Conservation (phyloP, 2,329 filamentous ascomycete genomes). For the Xylariaceae sp. region DNA sequence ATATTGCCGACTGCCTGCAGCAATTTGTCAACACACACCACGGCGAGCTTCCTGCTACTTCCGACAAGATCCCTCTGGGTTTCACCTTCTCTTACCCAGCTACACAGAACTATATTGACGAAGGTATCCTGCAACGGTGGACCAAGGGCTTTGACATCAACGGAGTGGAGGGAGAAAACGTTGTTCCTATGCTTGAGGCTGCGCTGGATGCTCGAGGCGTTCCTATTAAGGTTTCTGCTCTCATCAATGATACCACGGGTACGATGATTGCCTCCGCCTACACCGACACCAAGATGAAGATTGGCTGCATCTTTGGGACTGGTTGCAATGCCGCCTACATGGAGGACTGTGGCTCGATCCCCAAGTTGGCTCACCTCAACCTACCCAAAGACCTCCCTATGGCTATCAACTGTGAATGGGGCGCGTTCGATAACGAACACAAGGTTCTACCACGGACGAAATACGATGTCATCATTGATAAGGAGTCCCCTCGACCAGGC, state of each 20-base stretch:
- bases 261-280: slow-evolving; percentile 96
- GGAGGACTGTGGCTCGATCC: slow-evolving; percentile 85
- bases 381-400: slow-evolving; percentile 79
- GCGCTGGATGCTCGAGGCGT: slow-evolving; percentile 71
- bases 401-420: slow-evolving; percentile 97
- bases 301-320: slow-evolving; percentile 97
- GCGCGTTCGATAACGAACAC: slow-evolving; percentile 93
- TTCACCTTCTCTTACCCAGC: slow-evolving; percentile 97
- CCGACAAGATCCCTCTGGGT: slow-evolving; percentile 68
- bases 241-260: slow-evolving; percentile 97
- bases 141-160: slow-evolving; percentile 96
- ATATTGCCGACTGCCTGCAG: slow-evolving; percentile 86
- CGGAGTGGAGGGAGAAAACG: slow-evolving; percentile 85
- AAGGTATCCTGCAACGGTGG: slow-evolving; percentile 90
- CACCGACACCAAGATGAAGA: slow-evolving; percentile 88
- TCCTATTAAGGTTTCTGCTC: slow-evolving; percentile 84
- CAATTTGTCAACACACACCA: slow-evolving; percentile 89
- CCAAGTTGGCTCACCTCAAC: slow-evolving; percentile 89
- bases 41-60: slow-evolving; percentile 55
- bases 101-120: slow-evolving; percentile 88
- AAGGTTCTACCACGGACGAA: slow-evolving; percentile 78
- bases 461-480: slow-evolving; percentile 85
- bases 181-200: slow-evolving; percentile 81
- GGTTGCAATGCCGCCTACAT: slow-evolving; percentile 99
- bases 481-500: slow-evolving; percentile 84